Conservation (phyloP, 176 grass and related monocot species). For the Rhynchospora tenuis region DNA sequence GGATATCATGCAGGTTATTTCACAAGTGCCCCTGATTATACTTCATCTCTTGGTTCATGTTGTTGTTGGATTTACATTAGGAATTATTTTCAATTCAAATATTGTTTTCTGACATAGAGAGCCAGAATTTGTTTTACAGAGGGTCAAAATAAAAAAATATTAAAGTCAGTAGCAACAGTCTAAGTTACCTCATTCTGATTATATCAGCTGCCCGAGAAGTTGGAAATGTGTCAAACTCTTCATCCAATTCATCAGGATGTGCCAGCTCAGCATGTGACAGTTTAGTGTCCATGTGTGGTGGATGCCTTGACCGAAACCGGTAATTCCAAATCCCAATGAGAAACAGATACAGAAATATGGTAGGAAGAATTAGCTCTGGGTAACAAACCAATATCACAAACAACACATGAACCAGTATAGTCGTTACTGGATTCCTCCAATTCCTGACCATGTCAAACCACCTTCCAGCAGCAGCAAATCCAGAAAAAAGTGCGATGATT, state of each 20-base stretch:
- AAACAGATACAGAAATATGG: constrained; percentile 92
- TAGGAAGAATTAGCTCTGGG: constrained; percentile 88
- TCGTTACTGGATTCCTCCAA: constrained; percentile 85
- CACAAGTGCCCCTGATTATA: background rate
- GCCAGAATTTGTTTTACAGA: background rate
- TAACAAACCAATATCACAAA: constrained; percentile 91
- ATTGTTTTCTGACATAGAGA: background rate
- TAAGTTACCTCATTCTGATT: constrained; percentile 44
- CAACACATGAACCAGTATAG: constrained; percentile 68
- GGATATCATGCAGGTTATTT: background rate
- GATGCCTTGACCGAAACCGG: constrained; percentile 62
- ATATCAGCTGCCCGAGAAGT: constrained; percentile 44
- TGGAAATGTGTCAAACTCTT: constrained; percentile 93
- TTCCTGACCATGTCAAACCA: constrained; percentile 80
- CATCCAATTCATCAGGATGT: constrained; percentile 83
- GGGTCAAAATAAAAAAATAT: background rate
- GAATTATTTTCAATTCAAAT: background rate
- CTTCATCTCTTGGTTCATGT: background rate
- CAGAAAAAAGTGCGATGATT: constrained; percentile 63
- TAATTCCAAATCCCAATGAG: constrained; percentile 89
- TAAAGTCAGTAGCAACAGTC: background rate
- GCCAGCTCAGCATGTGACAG: constrained; percentile 69
- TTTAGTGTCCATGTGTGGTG: constrained; percentile 86
- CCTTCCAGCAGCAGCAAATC: constrained; percentile 35
- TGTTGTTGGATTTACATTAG: background rate